A percentile compares a stretch with the other conserved stretches of the same genome.
Conservation (phyloP, 2,329 filamentous ascomycete genomes). For the Botrytis byssoidea region DNA sequence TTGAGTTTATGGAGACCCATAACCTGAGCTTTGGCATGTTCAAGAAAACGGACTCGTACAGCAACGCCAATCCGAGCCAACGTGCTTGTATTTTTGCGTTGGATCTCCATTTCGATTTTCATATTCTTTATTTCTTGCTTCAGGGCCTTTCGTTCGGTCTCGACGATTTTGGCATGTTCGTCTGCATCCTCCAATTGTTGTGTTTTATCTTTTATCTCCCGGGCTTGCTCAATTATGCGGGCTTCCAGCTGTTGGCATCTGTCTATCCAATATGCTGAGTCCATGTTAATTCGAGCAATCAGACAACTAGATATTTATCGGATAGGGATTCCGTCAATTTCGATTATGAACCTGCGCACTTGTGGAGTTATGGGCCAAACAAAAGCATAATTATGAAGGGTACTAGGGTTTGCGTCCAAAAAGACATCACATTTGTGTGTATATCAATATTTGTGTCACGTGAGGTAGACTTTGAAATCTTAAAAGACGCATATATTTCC, state of each 20-base stretch:
- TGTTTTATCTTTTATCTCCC: not conserved
- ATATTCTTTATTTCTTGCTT: not conserved
- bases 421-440: not conserved
- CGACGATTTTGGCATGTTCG: not conserved
- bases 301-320: too few relatives aligned
- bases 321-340: too few relatives aligned
- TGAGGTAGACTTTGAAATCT: not conserved
- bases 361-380: not conserved
- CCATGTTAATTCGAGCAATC: not conserved
- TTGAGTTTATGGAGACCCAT: not conserved
- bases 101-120: not conserved
- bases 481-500: too few relatives aligned
- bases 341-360: not conserved
- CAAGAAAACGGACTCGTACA: slow-evolving; percentile 4
- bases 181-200: slow-evolving; percentile 4
- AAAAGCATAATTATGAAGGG: not conserved
- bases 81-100: not conserved
- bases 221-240: not conserved
- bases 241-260: not conserved
- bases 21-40: not conserved
- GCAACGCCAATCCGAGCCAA: not conserved
- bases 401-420: not conserved
- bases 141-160: not conserved
- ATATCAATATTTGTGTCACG: not conserved
- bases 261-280: not conserved